phyloP scores from a whole-genome alignment of 768 basidiomycete genomes.

The Megacollybia marginata region DNA sequence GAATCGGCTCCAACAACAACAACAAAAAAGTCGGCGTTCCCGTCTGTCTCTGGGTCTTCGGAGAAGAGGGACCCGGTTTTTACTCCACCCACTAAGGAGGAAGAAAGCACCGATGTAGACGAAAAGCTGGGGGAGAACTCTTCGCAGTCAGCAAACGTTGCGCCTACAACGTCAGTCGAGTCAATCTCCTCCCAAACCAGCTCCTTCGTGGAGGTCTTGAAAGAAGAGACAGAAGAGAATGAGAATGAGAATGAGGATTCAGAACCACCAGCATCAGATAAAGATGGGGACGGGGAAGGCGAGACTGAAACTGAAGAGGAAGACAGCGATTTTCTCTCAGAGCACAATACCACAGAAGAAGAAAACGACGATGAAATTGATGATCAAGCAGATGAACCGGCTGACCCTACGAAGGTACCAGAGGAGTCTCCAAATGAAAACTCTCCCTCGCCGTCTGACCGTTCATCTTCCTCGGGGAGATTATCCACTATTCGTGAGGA shows the following conservation, averaged over 20 bases:
- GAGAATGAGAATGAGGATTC: constrained; percentile 18
- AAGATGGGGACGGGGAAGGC: constrained; percentile 15
- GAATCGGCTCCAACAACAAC: not conserved
- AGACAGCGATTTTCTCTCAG: constrained; percentile 24
- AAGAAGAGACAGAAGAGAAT: constrained; percentile 14
- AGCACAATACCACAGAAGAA: constrained; percentile 22
- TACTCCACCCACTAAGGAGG: constrained; percentile 9
- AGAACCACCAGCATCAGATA: constrained; percentile 1
- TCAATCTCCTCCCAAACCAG: constrained; percentile 37
- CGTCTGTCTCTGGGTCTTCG: not conserved
- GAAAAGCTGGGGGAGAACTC: constrained; percentile 6
- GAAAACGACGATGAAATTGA: constrained; percentile 14
- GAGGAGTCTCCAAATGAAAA: constrained; percentile 35
- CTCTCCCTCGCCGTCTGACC: constrained; percentile 23
- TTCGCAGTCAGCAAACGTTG: constrained; percentile 2
- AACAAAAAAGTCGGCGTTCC: not conserved
- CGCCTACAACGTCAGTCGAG: constrained; percentile 23
- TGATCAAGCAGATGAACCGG: constrained; percentile 13
- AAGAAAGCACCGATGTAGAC: constrained; percentile 9
- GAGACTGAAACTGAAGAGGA: constrained; percentile 23
- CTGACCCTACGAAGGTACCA: constrained; percentile 21
- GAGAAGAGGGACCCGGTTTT: constrained; percentile 9
- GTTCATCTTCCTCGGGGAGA: constrained; percentile 13
- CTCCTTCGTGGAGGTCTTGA: constrained; percentile 41
- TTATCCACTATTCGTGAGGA: constrained; percentile 28